Percentiles rank a stretch among this genome's conserved stretches.
Conservation (phyloP, 768 basidiomycete genomes). For the Mycena vulgaris region DNA sequence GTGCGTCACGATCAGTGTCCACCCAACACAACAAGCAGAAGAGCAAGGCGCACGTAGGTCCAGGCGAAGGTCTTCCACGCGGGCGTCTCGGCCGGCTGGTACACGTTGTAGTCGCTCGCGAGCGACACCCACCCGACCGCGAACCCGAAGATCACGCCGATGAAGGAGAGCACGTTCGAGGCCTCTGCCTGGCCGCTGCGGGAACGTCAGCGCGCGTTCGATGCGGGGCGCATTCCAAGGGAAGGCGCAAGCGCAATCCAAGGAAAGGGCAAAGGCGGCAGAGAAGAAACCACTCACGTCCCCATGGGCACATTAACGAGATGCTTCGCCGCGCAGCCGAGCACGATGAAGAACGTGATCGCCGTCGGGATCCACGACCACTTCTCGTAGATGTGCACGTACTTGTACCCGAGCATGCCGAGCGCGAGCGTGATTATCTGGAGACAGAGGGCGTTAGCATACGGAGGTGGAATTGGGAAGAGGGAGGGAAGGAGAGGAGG, state of each 20-base stretch:
- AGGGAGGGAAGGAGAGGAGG: not conserved
- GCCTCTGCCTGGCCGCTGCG: constrained; percentile 49
- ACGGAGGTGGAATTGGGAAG: not conserved
- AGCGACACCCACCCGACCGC: constrained; percentile 62
- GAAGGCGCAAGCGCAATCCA: not conserved
- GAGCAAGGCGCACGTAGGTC: constrained; percentile 63
- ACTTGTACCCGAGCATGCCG: constrained; percentile 58
- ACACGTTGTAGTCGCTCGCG: constrained; percentile 61
- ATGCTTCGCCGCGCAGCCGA: constrained; percentile 65
- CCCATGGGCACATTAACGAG: constrained; percentile 48
- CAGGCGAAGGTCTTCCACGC: constrained; percentile 54
- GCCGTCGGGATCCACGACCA: constrained; percentile 59
- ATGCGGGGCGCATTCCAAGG: no score
- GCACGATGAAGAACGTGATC: constrained; percentile 53
- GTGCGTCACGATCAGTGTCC: not conserved
- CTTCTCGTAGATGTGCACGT: constrained; percentile 58
- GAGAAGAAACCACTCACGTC: constrained; percentile 15
- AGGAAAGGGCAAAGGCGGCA: not conserved
- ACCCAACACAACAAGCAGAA: constrained; percentile 47
- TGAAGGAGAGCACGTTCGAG: constrained; percentile 55
- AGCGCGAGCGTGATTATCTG: constrained; percentile 50
- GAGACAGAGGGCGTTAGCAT: not conserved
- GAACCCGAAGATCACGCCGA: constrained; percentile 61
- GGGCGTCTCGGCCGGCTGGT: constrained; percentile 54
- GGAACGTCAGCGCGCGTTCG: constrained; percentile 39